These are phyloP conservation scores for Boletus pseudopeckii DNA, from an alignment of 768 basidiomycete genomes.

Conservation along the genomic window DNA sequence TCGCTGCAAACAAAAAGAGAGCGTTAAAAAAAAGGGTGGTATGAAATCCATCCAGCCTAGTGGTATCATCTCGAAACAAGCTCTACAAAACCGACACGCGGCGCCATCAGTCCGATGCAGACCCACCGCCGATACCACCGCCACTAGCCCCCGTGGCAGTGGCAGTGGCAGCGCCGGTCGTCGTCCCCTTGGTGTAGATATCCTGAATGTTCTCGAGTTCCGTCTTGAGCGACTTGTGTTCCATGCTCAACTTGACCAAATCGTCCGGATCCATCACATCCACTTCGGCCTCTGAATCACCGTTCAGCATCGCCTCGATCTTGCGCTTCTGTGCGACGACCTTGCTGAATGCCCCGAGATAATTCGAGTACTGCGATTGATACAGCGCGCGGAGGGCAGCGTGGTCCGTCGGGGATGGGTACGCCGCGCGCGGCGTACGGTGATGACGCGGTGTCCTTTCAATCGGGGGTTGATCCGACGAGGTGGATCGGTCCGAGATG, in stretches of 20 bases:
- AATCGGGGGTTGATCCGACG: conserved; percentile 16
- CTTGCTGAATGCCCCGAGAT: conserved; percentile 45
- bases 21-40: neutral
- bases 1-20: neutral
- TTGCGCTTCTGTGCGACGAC: conserved; percentile 49
- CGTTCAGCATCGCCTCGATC: conserved; percentile 50
- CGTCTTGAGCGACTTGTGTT: conserved; percentile 45
- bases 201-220: conserved; percentile 52
- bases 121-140: too few species aligned
- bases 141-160: neutral
- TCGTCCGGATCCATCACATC: conserved; percentile 56
- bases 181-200: conserved; percentile 31
- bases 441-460: conserved; percentile 19
- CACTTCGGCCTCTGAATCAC: conserved; percentile 53
- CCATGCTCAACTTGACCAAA: conserved; percentile 40
- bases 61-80: neutral
- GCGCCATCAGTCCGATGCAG: conserved; percentile 12
- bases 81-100: neutral
- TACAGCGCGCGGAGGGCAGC: conserved; percentile 53
- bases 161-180: too few species aligned
- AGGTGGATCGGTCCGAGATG: conserved; percentile 20
- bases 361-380: conserved; percentile 47
- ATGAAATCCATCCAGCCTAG: neutral
- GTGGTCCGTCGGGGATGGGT: conserved; percentile 44
- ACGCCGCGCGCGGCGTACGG: conserved; percentile 32